Evolutionary conservation across 1,284 basidiomycete genomes (phyloP).

Genomic region (Sphagnurus paluster): DNA sequence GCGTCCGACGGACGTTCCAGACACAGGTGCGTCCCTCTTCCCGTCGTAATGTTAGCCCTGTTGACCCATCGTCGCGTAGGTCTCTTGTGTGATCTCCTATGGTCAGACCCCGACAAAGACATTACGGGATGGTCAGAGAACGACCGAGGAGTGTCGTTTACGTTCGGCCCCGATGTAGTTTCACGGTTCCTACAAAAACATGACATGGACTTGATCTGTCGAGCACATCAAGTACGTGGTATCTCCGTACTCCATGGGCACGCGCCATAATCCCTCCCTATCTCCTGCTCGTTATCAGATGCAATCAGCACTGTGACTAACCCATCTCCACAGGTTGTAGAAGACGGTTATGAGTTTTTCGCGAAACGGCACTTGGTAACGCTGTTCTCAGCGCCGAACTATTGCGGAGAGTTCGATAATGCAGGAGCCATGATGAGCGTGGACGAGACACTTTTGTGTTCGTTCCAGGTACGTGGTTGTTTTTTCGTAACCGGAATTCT

Average conservation of each 20-base stretch:
- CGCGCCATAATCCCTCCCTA: not conserved
- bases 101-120: conserved; percentile 99
- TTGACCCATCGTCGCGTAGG: conserved; percentile 42
- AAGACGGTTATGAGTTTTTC: conserved; percentile 99
- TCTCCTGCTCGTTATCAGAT: not conserved
- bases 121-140: conserved; percentile 99
- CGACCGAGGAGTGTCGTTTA: conserved; percentile 96
- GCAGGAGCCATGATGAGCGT: conserved; percentile 99
- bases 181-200: conserved; percentile 98
- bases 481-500: not conserved
- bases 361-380: conserved; percentile 97
- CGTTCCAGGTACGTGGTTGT: conserved; percentile 83
- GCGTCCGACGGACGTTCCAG: conserved; percentile 98
- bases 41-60: conserved; percentile 12
- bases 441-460: conserved; percentile 96
- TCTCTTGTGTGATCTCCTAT: conserved; percentile 93
- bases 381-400: conserved; percentile 97
- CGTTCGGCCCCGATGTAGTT: conserved; percentile 98
- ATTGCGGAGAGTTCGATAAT: conserved; percentile 98
- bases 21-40: conserved; percentile 68
- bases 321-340: conserved; percentile 76
- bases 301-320: conserved; percentile 6
- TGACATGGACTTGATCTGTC: conserved; percentile 99
- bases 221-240: conserved; percentile 87
- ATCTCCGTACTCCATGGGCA: not conserved